A percentile compares a stretch with the other conserved stretches of the same genome.
Conservation (phyloP, 352 stramenopile genomes). For the Globisporangium paddicum region DNA sequence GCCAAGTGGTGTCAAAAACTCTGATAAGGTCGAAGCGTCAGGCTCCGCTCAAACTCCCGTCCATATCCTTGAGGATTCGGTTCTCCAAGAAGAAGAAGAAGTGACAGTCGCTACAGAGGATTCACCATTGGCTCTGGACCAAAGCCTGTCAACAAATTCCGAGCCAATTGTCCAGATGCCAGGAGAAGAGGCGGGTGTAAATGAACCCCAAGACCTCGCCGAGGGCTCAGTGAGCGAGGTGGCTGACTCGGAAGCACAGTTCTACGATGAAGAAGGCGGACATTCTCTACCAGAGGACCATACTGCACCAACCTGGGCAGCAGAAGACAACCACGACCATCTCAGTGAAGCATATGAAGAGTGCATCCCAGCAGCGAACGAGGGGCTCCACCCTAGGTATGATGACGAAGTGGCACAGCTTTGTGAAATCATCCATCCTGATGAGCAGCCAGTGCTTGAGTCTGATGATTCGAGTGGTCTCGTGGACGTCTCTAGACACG, state of each 20-base stretch:
- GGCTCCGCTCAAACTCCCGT: neutral
- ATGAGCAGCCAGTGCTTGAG: neutral
- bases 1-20: neutral
- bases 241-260: neutral
- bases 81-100: neutral
- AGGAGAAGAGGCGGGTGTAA: neutral
- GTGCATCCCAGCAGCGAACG: neutral
- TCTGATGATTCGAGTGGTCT: neutral
- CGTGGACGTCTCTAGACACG: neutral
- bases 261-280: neutral
- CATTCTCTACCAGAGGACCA: neutral
- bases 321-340: neutral
- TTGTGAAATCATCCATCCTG: neutral
- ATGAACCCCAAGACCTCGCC: neutral
- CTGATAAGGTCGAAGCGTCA: neutral
- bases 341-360: neutral
- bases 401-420: neutral
- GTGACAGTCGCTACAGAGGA: neutral
- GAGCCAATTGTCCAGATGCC: neutral
- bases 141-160: neutral
- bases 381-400: neutral
- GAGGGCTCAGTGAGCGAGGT: neutral
- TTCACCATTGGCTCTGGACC: neutral
- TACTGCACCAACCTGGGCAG: neutral
- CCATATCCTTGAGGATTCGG: neutral